Evolutionary conservation across 2,329 filamentous ascomycete species (phyloP), one percentile per base, ranked within the genome.

Genomic region (Thelonectria olida): DNA sequence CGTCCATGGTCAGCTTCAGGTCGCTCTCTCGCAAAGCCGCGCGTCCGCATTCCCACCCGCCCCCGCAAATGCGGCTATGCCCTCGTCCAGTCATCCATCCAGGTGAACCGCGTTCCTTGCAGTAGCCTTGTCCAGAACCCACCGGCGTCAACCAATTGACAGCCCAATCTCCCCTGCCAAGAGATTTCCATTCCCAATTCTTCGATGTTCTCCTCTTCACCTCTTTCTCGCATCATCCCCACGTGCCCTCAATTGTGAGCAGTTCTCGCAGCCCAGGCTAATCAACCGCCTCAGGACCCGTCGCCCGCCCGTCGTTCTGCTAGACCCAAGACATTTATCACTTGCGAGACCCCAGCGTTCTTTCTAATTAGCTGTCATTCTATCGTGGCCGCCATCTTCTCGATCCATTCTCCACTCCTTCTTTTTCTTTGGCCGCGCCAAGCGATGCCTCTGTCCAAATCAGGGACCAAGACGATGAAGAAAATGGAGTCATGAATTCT

Each of bases 91-190:
- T n/a, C n/a, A n/a, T n/a, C n/a, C n/a, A n/a, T n/a, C n/a, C n/a
- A n/a, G n/a, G n/a, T 12, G 28, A 42, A 19, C 20, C 9, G 17
- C 17, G 38, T 49, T 44, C 41, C 48, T 47, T 45, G 48, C 48
- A 51, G 55, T 52, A 41, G 36, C 13, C 39, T 23, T 19, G 20
- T 42, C 20, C 23, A 36, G 9, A 49, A 34, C 48, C 50, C 50
- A 50, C 39, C 17, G 19, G n/a, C 47, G 22, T n/a, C 19, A 15
- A 48, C 67, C 63, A 69, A 67, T 67, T 47, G 6, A 38, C n/a
- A 13, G 4, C 19, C 25, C 7, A 8, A 44, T 7, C 5, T 60
- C 61, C 68, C 67, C 68, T 70, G 68, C 66, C 66, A 70, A 71
- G 68, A 59, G 28, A 58, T 58, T 3, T 9, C 23, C 20, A n/a